A percentile compares a stretch with the other conserved stretches of the same genome.
Conservation (phyloP, 1,139 yeast species). For the Magnusiomyces sp. region DNA sequence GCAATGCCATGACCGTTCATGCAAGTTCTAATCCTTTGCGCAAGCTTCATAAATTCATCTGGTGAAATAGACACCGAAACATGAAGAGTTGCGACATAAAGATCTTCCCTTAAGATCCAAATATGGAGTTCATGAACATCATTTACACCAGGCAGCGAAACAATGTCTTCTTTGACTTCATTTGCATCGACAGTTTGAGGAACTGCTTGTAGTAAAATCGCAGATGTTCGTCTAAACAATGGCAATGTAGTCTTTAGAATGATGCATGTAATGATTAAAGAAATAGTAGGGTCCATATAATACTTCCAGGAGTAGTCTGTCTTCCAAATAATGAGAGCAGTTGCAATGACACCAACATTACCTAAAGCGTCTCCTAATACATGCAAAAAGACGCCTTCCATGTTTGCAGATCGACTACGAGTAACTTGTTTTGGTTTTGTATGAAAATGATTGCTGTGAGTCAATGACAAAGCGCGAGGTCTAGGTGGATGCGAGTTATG, state of each 20-base stretch:
- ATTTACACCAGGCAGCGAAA: constrained; percentile 57
- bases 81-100: constrained; percentile 82
- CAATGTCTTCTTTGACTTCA: constrained; percentile 60
- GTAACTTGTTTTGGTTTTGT: constrained; percentile 26
- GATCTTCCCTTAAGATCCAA: constrained; percentile 89
- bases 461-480: constrained; percentile 17
- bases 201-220: constrained; percentile 85
- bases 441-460: constrained; percentile 34
- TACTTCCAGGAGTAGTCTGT: constrained; percentile 83
- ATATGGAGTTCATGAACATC: constrained; percentile 93
- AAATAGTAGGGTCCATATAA: constrained; percentile 78
- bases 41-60: constrained; percentile 61
- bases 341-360: constrained; percentile 81
- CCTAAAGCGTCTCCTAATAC: constrained; percentile 96
- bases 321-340: constrained; percentile 91
- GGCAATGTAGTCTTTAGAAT: constrained; percentile 91
- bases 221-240: constrained; percentile 74
- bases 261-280: constrained; percentile 75
- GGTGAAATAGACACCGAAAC: constrained; percentile 61
- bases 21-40: constrained; percentile 67
- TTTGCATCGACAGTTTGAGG: constrained; percentile 76
- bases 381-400: constrained; percentile 95
- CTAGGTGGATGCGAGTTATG: constrained; percentile 11
- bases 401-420: constrained; percentile 63
- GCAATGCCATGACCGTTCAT: constrained; percentile 82